Base-by-base conservation (phyloP, 768 basidiomycete species). In the Asterophora parasitica region DNA sequence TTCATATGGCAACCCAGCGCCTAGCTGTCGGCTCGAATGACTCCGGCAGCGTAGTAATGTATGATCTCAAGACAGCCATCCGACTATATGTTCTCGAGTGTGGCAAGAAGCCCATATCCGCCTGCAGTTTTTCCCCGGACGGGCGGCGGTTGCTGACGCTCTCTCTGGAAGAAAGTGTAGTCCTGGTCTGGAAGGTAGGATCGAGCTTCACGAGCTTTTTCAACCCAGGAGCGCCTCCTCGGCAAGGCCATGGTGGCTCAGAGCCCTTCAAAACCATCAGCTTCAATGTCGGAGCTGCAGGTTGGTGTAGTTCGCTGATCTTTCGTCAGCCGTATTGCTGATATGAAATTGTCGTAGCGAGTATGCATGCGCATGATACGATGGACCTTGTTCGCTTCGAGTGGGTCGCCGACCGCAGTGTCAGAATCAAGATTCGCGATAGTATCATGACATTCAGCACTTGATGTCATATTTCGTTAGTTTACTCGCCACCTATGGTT, bases 181-280 rank as follows among this genome's bases (percentile, higher is more conserved):
- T 92, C 4, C 76, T 92, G 10, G 90, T 95, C 11, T 99, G 96
- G 96, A 97, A 97, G 60, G 93, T 97, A 4, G 95, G 96, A 0
- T 76, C 82, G 7, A 91, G 90, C 59, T 79, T 99, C 53, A 74
- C 83, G 17, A 93, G 92, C 53, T 83, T 98, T 63, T 93, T 98
- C 61, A 84, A 83, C 61, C 83, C 90, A 1, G 94, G 94, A 1
- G 87, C 86, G 6, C 94, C 92, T 2, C 95, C 96, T 4, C 72
- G 92, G 26, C 93, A 97, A 65, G 92, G 93, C 0, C 77, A 82
- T 56, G 72, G 78, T 19, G 88, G 91, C 12, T 85, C 85, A 0
- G 78, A 87, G 40, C 92, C 96, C 0, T 98, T 80, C 74, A 98
- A 95, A 67, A 85, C 83, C 3, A 74, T 94, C 42, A 78, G 78